These are phyloP conservation scores for Hericium alpestre DNA, from an alignment of 768 basidiomycete species.

Conservation along the genomic window DNA sequence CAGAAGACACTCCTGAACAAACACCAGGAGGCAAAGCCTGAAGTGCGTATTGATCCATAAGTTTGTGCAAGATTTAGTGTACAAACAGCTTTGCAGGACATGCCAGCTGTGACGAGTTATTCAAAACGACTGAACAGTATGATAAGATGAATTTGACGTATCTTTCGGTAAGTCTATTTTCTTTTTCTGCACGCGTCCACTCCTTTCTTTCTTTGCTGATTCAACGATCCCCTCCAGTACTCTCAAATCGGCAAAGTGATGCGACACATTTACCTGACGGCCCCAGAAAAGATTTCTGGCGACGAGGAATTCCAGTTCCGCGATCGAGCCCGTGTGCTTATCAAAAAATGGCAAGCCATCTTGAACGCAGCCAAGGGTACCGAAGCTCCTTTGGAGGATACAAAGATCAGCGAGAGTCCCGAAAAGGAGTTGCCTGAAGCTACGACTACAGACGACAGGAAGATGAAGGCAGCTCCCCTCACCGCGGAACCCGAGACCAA, in stretches of 20 bases:
- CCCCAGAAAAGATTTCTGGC: slow-evolving; percentile 44
- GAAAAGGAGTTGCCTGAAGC: slow-evolving; percentile 8
- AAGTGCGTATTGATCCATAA: slow-evolving; percentile 32
- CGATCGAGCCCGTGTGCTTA: slow-evolving; percentile 55
- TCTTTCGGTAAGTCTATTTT: slow-evolving; percentile 33
- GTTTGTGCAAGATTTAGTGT: background rate
- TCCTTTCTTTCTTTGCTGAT: background rate
- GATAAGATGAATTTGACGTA: slow-evolving; percentile 71
- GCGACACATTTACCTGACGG: slow-evolving; percentile 67
- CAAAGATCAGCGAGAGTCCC: slow-evolving; percentile 4
- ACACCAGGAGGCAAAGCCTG: slow-evolving; percentile 52
- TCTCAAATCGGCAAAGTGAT: slow-evolving; percentile 83
- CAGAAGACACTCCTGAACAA: slow-evolving; percentile 77
- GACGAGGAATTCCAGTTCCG: slow-evolving; percentile 64
- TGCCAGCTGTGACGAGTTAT: slow-evolving; percentile 64
- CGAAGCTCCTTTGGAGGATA: slow-evolving; percentile 4
- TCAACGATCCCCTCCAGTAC: slow-evolving; percentile 31
- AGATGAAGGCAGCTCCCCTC: slow-evolving; percentile 15
- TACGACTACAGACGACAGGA: slow-evolving; percentile 10
- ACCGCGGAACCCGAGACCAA: slow-evolving; percentile 11
- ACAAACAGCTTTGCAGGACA: slow-evolving; percentile 40
- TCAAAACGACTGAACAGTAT: slow-evolving; percentile 68
- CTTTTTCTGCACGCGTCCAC: background rate
- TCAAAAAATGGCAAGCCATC: slow-evolving; percentile 59
- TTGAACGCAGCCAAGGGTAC: slow-evolving; percentile 25